Evolutionary conservation across 2,329 filamentous ascomycete species (phyloP).

Genomic region (Colletotrichum sansevieriae): DNA sequence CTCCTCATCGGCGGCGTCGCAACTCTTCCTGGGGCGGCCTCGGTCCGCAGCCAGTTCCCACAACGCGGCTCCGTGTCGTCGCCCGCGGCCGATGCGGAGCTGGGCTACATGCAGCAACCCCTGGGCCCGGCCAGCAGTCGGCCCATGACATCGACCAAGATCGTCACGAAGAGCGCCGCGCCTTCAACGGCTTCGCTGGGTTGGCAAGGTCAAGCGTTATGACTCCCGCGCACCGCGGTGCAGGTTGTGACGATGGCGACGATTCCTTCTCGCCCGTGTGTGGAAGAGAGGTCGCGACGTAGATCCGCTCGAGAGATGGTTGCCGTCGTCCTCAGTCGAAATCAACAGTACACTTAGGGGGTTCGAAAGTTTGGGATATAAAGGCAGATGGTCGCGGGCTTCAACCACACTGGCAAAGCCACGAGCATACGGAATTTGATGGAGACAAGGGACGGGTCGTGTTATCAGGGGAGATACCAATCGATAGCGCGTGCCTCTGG

Average conservation of each 20-base stretch:
- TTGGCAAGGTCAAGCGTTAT: slow-evolving; percentile 36
- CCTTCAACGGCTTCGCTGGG: slow-evolving; percentile 12
- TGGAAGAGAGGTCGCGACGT: background rate
- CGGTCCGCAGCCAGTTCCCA: slow-evolving; percentile 41
- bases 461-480: no score
- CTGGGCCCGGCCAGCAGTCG: slow-evolving; percentile 30
- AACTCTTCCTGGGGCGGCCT: slow-evolving; percentile 42
- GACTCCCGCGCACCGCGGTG: slow-evolving; percentile 32
- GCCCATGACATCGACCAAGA: background rate
- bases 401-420: background rate
- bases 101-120: slow-evolving; percentile 39
- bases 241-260: slow-evolving; percentile 38
- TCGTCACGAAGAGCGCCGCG: background rate
- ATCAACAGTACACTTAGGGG: slow-evolving; percentile 10
- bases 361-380: background rate
- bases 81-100: slow-evolving; percentile 26
- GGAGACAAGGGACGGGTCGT: no score
- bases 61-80: slow-evolving; percentile 13
- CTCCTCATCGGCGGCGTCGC: slow-evolving; percentile 44
- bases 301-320: slow-evolving; percentile 18
- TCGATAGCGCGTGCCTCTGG: no score
- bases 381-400: background rate
- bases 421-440: no score
- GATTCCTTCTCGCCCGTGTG: background rate
- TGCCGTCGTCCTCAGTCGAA: slow-evolving; percentile 9